Base-by-base conservation (phyloP, 2,329 filamentous ascomycete species). In the Penicillium olsonii region DNA sequence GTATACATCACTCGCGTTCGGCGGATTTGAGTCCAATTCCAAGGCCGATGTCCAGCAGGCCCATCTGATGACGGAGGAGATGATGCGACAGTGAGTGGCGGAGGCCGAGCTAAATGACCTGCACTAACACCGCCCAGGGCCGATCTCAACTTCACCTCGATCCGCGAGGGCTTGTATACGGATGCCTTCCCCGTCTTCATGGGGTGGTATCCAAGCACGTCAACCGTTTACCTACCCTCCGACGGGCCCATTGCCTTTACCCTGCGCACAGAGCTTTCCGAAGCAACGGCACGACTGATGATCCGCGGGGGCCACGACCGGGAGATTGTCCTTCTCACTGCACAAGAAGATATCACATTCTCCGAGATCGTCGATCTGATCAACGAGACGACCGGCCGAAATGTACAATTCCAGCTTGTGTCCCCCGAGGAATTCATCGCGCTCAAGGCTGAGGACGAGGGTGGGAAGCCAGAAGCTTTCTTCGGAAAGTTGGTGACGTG, bases 1-100 rank as follows among this genome's bases (percentile, higher is more conserved):
- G 67, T 85, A 86, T 68, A 80, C 80, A 5, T 83, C 80, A 14
- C 75, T 85, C 2, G 82, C 76, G 3, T 84, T 84, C 59, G 82
- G 75, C 1, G 77, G 78, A 2, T 61, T 69, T 8, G 37, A 48
- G 8, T 68, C 70, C 12, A 60, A 72, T 29, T 68, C 68, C 24
- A 66, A 67, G 40, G 78, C 80, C 0, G 74, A 74, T 31, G 79
- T 86, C 22, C 83, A 84, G 75, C 76, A 78, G 53, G 80, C 80
- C 12, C 83, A 86, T 62, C 70, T 84, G 29, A 73, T 75, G 62
- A 83, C 80, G 4, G 81, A 85, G 63, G 60, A 68, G n/a, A 73
- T 82, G 61, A 68, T 84, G 31, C 63, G 58, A 45, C 58, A 66
- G 59, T 73, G 59, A 48, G 63, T 35, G 4, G 15, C 15, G 22